phyloP scores from a whole-genome alignment of 2,329 filamentous ascomycete genomes.

The Nannizziopsis arthrosporioides region DNA sequence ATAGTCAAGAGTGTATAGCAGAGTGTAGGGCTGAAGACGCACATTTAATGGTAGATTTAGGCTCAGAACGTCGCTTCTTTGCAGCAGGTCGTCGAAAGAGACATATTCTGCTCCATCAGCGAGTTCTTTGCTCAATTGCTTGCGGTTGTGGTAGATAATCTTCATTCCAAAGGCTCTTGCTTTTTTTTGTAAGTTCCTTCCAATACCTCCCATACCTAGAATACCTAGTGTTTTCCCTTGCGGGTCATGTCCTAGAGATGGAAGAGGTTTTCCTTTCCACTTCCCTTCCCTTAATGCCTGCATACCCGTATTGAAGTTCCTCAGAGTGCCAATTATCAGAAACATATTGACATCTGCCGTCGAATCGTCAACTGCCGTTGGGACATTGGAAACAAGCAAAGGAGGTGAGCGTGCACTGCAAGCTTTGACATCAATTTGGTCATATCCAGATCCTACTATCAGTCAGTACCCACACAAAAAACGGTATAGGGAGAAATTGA shows the following conservation, averaged over 20 bases:
- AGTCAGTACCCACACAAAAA: not conserved
- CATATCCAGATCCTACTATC: slow-evolving; percentile 60
- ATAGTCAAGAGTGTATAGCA: not conserved
- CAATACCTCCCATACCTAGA: slow-evolving; percentile 77
- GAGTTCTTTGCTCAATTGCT: slow-evolving; percentile 43
- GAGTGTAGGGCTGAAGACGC: slow-evolving; percentile 26
- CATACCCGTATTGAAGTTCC: slow-evolving; percentile 60
- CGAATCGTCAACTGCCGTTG: slow-evolving; percentile 68
- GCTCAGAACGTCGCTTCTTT: slow-evolving; percentile 62
- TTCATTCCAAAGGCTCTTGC: slow-evolving; percentile 65
- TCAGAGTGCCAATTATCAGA: slow-evolving; percentile 65
- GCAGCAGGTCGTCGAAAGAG: slow-evolving; percentile 59
- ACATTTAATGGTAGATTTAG: slow-evolving; percentile 74
- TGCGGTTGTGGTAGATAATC: slow-evolving; percentile 64
- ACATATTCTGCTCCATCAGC: slow-evolving; percentile 38
- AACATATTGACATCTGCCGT: slow-evolving; percentile 75
- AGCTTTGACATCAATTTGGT: slow-evolving; percentile 63
- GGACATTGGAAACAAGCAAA: slow-evolving; percentile 67
- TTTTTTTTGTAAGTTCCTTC: slow-evolving; percentile 63
- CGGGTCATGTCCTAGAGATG: slow-evolving; percentile 60
- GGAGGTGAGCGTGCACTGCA: slow-evolving; percentile 50
- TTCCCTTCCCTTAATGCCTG: slow-evolving; percentile 51
- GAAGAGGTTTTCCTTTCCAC: slow-evolving; percentile 50
- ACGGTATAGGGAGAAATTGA: not conserved
- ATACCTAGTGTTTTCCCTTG: slow-evolving; percentile 69